phyloP scores from a whole-genome alignment of 1,284 basidiomycete genomes.

The Naganishia cerealis region DNA sequence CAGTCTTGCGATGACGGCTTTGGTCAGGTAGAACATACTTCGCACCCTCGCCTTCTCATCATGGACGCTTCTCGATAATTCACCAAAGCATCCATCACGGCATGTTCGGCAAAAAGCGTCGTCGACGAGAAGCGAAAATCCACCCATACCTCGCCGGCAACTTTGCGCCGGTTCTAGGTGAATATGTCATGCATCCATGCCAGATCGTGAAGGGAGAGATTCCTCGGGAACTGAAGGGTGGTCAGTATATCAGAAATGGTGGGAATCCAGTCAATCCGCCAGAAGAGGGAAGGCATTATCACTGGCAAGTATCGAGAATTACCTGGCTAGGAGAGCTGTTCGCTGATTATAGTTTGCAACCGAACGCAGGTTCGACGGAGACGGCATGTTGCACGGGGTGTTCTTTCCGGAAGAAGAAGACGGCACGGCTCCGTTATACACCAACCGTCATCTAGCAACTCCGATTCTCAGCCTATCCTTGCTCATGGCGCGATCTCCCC shows the following conservation, averaged over 20 bases:
- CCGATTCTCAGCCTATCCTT: conserved; percentile 43
- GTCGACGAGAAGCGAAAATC: neutral
- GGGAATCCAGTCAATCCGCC: conserved; percentile 56
- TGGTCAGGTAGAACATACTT: too few relatives aligned
- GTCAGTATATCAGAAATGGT: conserved; percentile 58
- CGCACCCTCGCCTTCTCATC: neutral
- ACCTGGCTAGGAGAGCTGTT: neutral
- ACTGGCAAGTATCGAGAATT: conserved; percentile 39
- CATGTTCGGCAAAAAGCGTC: conserved; percentile 18
- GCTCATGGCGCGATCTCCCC: conserved; percentile 48
- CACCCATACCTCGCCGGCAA: conserved; percentile 49
- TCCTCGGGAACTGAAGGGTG: conserved; percentile 45
- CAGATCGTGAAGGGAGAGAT: conserved; percentile 40
- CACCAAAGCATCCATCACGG: neutral
- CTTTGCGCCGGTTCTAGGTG: conserved; percentile 46
- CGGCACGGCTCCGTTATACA: conserved; percentile 36
- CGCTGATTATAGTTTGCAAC: conserved; percentile 1
- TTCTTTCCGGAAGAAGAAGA: conserved; percentile 46
- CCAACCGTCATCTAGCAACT: conserved; percentile 47
- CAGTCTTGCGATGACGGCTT: too few relatives aligned
- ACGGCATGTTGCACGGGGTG: conserved; percentile 59
- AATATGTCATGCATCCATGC: conserved; percentile 44
- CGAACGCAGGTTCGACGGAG: conserved; percentile 50
- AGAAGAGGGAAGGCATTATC: conserved; percentile 47
- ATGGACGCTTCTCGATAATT: neutral